These are phyloP conservation scores for Penicillium brevicompactum DNA, from an alignment of 2,329 filamentous ascomycete species.

Conservation along the genomic window DNA sequence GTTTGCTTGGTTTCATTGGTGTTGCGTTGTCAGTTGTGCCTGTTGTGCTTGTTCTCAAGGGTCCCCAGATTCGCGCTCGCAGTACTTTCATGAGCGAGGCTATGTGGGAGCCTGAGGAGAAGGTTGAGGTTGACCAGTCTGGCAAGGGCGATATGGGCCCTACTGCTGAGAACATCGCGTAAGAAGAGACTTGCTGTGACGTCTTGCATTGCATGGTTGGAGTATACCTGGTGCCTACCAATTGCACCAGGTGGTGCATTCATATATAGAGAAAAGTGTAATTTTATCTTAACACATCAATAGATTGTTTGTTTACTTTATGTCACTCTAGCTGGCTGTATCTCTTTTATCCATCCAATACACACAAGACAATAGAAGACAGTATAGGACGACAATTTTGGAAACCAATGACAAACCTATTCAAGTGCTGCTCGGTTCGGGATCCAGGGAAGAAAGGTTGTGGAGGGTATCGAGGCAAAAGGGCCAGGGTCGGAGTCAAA, in stretches of 20 bases:
- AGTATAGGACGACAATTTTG: slow-evolving; percentile 6
- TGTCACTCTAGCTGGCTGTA: not conserved
- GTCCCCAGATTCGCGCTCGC: slow-evolving; percentile 35
- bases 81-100: slow-evolving; percentile 32
- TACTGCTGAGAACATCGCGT: not conserved
- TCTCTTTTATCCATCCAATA: slow-evolving; percentile 19
- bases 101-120: slow-evolving; percentile 21
- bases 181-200: not conserved
- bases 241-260: not conserved
- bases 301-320: not conserved
- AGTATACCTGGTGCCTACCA: not conserved
- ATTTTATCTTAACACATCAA: not conserved
- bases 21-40: slow-evolving; percentile 42
- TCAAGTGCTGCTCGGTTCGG: slow-evolving; percentile 1
- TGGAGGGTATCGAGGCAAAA: slow-evolving; percentile 11
- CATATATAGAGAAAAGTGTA: not conserved
- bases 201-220: not conserved
- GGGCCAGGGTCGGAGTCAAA: not conserved
- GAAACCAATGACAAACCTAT: slow-evolving; percentile 6
- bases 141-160: slow-evolving; percentile 5
- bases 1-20: slow-evolving; percentile 46
- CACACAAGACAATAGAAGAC: not conserved
- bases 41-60: slow-evolving; percentile 43
- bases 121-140: slow-evolving; percentile 12
- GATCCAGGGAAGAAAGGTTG: not conserved